Conservation (phyloP, 768 basidiomycete species). For the Daedaleopsis sinensis region DNA sequence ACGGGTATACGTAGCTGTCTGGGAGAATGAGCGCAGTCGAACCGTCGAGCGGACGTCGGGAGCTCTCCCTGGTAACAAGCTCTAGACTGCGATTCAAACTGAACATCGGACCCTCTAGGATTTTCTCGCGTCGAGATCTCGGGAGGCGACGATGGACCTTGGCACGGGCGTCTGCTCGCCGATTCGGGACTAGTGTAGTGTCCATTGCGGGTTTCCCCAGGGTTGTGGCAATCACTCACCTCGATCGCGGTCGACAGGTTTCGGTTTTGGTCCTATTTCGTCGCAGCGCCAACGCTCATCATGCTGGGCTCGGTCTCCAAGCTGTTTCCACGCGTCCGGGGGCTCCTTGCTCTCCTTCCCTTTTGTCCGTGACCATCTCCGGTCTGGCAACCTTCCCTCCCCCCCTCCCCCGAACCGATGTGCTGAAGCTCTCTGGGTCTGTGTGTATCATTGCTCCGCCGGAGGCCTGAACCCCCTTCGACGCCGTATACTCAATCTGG, state of each 20-base stretch:
- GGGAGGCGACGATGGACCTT: slow-evolving; percentile 17
- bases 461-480: slow-evolving; percentile 27
- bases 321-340: slow-evolving; percentile 21
- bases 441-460: slow-evolving; percentile 30
- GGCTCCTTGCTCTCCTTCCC: slow-evolving; percentile 21
- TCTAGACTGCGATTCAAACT: slow-evolving; percentile 19
- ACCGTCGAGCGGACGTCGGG: slow-evolving; percentile 19
- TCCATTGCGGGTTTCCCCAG: slow-evolving; percentile 21
- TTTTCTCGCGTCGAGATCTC: slow-evolving; percentile 17
- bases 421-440: slow-evolving; percentile 29
- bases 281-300: slow-evolving; percentile 24
- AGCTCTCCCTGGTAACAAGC: slow-evolving; percentile 21
- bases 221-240: slow-evolving; percentile 19
- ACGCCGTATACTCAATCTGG: slow-evolving; percentile 27
- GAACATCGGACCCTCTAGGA: slow-evolving; percentile 11
- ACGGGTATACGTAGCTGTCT: slow-evolving; percentile 13
- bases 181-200: slow-evolving; percentile 16
- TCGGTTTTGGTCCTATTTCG: slow-evolving; percentile 29
- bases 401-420: slow-evolving; percentile 21
- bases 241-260: slow-evolving; percentile 25
- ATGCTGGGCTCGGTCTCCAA: slow-evolving; percentile 24
- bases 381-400: slow-evolving; percentile 23
- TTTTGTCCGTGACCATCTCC: slow-evolving; percentile 20
- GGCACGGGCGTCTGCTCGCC: slow-evolving; percentile 18
- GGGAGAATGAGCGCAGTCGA: slow-evolving; percentile 10